Evolutionary conservation across 179 eudicot species (phyloP).

Genomic region (Actinidia chinensis): DNA sequence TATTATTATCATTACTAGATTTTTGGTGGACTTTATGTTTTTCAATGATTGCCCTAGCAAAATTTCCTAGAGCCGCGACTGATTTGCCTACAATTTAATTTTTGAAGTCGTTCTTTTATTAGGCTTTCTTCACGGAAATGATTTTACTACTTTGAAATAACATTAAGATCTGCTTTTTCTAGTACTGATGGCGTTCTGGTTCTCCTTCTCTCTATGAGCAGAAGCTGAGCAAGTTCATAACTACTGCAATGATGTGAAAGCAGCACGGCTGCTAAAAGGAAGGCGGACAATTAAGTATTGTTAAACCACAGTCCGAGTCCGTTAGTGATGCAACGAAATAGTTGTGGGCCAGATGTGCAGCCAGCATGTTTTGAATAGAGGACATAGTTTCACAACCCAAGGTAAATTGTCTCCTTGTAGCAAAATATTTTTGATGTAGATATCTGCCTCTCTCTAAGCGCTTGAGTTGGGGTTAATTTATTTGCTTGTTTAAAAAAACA

Average conservation of each 20-base stretch:
- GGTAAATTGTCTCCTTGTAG: background rate
- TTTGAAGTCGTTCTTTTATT: too few species aligned
- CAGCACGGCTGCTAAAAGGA: constrained; percentile 80
- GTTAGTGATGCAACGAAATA: constrained; percentile 32
- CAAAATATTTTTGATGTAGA: background rate
- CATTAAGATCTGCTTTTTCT: background rate
- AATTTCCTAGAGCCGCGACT: too few species aligned
- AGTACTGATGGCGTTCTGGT: background rate
- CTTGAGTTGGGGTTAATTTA: background rate
- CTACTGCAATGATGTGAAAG: constrained; percentile 69
- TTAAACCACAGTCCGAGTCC: constrained; percentile 44
- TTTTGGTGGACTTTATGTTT: too few species aligned
- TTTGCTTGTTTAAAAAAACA: background rate
- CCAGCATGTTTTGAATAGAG: background rate
- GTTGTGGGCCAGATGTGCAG: background rate
- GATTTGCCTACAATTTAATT: too few species aligned
- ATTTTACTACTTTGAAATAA: too few species aligned
- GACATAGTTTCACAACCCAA: background rate
- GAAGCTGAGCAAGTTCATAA: constrained; percentile 81
- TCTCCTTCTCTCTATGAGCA: constrained; percentile 21
- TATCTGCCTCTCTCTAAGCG: background rate
- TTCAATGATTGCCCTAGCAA: too few species aligned
- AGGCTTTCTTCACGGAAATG: too few species aligned
- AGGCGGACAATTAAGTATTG: constrained; percentile 73
- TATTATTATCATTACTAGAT: too few species aligned